These are phyloP conservation scores for Sphaerulina vaccinii DNA, from an alignment of 2,329 filamentous ascomycete genomes.

Conservation along the genomic window DNA sequence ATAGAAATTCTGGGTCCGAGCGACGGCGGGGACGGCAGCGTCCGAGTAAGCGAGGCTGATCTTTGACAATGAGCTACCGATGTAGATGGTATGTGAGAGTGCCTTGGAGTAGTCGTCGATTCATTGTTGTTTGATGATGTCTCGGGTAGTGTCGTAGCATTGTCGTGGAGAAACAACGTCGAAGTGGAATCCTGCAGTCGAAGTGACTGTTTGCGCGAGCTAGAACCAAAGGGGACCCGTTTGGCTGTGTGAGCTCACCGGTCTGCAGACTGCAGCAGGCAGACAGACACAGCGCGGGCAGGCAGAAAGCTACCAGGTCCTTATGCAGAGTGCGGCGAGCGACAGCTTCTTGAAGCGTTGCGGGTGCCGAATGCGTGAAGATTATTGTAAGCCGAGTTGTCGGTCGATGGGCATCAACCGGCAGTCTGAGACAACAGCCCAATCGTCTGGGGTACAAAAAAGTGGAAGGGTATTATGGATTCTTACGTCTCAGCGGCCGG, in stretches of 20 bases:
- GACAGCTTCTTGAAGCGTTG: constrained; percentile 14
- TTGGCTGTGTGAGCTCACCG: constrained; percentile 16
- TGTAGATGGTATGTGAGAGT: not conserved
- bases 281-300: constrained; percentile 7
- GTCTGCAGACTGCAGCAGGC: constrained; percentile 13
- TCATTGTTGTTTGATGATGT: constrained; percentile 29
- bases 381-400: constrained; percentile 5
- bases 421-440: constrained; percentile 13
- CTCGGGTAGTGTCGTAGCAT: constrained; percentile 23
- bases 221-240: constrained; percentile 6
- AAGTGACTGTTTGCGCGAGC: constrained; percentile 34
- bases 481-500: no score
- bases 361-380: not conserved
- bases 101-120: constrained; percentile 14
- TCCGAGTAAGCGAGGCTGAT: constrained; percentile 8
- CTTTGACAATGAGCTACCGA: not conserved
- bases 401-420: constrained; percentile 17
- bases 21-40: constrained; percentile 12
- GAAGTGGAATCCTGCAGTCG: constrained; percentile 15
- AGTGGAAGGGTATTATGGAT: no score
- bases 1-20: constrained; percentile 5
- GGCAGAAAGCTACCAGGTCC: constrained; percentile 8
- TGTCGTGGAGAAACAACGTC: constrained; percentile 19
- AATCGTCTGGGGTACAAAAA: constrained; percentile 3
- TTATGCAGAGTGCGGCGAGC: constrained; percentile 5